Conservation (phyloP, 192 early-diverging fungal genomes). For the Phlyctochytrium bullatum region DNA sequence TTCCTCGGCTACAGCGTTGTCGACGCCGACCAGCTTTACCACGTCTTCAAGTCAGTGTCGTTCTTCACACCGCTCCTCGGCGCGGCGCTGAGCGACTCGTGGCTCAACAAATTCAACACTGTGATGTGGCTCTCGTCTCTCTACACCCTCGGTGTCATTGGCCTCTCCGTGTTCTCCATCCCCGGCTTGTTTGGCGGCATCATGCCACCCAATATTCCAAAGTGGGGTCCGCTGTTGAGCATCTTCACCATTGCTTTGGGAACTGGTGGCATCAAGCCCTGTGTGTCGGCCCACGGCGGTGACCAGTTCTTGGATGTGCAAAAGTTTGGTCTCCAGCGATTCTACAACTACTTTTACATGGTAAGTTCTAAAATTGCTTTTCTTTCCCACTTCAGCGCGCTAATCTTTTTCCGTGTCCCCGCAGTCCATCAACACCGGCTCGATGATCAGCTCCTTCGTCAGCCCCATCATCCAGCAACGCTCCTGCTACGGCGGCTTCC, state of each 20-base stretch:
- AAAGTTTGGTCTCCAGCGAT: constrained; percentile 41
- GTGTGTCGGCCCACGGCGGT: constrained; percentile 56
- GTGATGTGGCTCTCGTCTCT: constrained; percentile 42
- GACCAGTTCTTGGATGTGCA: constrained; percentile 51
- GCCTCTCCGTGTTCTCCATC: constrained; percentile 50
- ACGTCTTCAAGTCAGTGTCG: constrained; percentile 44
- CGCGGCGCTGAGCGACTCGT: constrained; percentile 63
- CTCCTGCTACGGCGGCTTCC: constrained; percentile 31
- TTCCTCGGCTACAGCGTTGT: constrained; percentile 33
- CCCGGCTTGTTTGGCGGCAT: constrained; percentile 39
- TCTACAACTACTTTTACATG: constrained; percentile 53
- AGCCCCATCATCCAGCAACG: constrained; percentile 39
- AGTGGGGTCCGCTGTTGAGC: constrained; percentile 18
- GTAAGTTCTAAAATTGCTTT: background rate
- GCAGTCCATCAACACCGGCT: constrained; percentile 60
- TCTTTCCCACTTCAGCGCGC: too few relatives aligned
- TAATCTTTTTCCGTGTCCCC: too few relatives aligned
- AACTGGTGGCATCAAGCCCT: constrained; percentile 67
- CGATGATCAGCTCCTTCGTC: constrained; percentile 46
- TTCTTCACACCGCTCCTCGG: constrained; percentile 65
- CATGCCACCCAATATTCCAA: constrained; percentile 6
- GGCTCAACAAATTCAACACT: constrained; percentile 64
- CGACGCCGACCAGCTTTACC: constrained; percentile 23
- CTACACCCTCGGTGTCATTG: constrained; percentile 50
- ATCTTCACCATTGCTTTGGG: constrained; percentile 56